Conservation (phyloP, 129 eudicot species). For the Scalesia atractyloides region DNA sequence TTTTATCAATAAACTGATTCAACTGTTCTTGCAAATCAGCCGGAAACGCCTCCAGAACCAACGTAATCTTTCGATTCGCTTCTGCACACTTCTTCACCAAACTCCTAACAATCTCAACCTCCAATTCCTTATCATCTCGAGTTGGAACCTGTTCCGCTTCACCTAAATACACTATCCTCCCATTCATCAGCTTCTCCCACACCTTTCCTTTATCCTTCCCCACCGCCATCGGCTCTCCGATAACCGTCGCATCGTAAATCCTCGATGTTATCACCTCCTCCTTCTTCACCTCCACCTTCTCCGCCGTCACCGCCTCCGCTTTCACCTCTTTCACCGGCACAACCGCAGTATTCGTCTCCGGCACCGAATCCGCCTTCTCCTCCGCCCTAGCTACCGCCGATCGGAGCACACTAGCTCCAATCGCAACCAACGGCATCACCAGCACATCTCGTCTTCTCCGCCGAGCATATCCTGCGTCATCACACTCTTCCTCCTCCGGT, state of each 20-base stretch:
- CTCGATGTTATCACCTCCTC: constrained; percentile 80
- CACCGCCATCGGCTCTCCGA: constrained; percentile 96
- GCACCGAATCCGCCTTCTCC: constrained; percentile 40
- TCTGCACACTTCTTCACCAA: constrained; percentile 71
- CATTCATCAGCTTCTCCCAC: constrained; percentile 96
- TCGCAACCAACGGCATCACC: constrained; percentile 61
- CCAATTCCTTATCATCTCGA: constrained; percentile 86
- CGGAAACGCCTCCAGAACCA: constrained; percentile 92
- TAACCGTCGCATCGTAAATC: constrained; percentile 93
- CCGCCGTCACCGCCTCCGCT: constrained; percentile 20
- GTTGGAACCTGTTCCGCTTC: constrained; percentile 97
- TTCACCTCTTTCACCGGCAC: constrained; percentile 29
- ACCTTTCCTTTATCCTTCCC: constrained; percentile 89
- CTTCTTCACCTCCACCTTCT: constrained; percentile 45
- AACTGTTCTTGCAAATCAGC: constrained; percentile 75
- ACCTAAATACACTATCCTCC: constrained; percentile 85
- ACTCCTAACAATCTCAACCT: constrained; percentile 77
- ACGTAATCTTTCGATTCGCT: constrained; percentile 53
- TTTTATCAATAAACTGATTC: constrained; percentile 55
- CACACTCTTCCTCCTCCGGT: constrained; percentile 22
- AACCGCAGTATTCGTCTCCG: not conserved
- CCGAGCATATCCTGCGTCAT: constrained; percentile 22
- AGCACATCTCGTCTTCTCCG: constrained; percentile 60
- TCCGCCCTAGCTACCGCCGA: constrained; percentile 83
- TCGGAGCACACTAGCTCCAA: constrained; percentile 63